A percentile compares a stretch with the other conserved stretches of the same genome.
Conservation (phyloP, 305 asterid genomes). For the Solanum hybrid region DNA sequence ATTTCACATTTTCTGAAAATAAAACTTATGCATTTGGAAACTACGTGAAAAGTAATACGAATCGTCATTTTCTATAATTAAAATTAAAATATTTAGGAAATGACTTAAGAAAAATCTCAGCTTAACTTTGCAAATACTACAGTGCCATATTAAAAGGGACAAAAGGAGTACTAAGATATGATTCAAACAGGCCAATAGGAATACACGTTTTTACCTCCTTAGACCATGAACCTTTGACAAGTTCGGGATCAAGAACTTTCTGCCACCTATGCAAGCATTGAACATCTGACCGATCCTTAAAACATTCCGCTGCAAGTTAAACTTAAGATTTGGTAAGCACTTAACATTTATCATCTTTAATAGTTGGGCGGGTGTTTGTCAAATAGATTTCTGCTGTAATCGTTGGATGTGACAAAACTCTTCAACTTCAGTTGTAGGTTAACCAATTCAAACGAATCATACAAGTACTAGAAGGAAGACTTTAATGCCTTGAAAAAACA, state of each 20-base stretch:
- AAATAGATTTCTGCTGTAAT: not conserved
- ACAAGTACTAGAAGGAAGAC: not conserved
- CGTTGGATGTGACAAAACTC: not conserved
- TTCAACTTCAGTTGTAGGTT: not conserved
- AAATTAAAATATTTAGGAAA: not conserved
- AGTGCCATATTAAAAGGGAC: not conserved
- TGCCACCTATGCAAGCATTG: slow-evolving; percentile 99
- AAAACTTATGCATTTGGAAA: not conserved
- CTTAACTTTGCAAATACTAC: not conserved
- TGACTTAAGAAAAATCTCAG: not conserved
- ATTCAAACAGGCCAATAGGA: not conserved
- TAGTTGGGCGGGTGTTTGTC: not conserved
- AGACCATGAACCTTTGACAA: slow-evolving; percentile 99
- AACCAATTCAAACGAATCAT: not conserved
- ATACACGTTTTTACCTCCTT: slow-evolving; percentile 57
- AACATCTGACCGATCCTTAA: slow-evolving; percentile 95
- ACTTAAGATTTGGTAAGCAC: not conserved
- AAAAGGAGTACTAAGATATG: not conserved
- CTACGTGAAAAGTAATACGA: not conserved
- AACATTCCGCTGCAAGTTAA: slow-evolving; percentile 69
- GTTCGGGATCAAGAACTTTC: slow-evolving; percentile 98
- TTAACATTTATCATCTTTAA: not conserved
- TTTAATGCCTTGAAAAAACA: not conserved
- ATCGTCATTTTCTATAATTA: not conserved
- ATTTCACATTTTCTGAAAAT: not conserved